A percentile compares a stretch with the other conserved stretches of the same genome.
phyloP scores from a whole-genome alignment of 2,329 filamentous ascomycete species.

The Pseudogymnoascus sp. region DNA sequence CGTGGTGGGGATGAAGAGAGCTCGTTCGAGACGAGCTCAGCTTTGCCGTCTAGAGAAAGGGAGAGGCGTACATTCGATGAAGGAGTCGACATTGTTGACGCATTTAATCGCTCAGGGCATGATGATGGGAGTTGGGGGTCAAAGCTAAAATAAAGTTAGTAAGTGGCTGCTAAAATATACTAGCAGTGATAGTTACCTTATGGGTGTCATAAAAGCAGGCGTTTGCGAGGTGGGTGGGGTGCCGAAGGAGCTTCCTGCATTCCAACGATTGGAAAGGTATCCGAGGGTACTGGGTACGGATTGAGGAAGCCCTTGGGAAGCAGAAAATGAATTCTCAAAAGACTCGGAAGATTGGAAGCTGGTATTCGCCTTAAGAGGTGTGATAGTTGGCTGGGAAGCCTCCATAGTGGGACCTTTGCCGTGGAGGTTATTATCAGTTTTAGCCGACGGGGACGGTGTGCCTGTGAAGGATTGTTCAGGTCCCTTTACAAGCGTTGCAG shows the following conservation, averaged over 20 bases:
- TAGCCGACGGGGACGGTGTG: background rate
- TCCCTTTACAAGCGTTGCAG: background rate
- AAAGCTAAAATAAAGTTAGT: slow-evolving; percentile 15
- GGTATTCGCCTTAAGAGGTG: background rate
- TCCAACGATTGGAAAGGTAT: slow-evolving; percentile 45
- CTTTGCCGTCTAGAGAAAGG: slow-evolving; percentile 80
- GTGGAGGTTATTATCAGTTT: background rate
- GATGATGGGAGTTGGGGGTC: slow-evolving; percentile 21
- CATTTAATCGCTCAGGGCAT: slow-evolving; percentile 23
- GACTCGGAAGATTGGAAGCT: background rate
- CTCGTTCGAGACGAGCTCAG: slow-evolving; percentile 67
- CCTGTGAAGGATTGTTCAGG: background rate
- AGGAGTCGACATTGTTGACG: slow-evolving; percentile 13
- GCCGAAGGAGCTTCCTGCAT: slow-evolving; percentile 41
- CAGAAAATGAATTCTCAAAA: background rate
- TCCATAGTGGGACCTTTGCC: background rate
- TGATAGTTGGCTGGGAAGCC: slow-evolving; percentile 3
- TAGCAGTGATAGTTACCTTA: slow-evolving; percentile 31
- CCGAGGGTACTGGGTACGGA: slow-evolving; percentile 27
- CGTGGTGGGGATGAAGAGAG: slow-evolving; percentile 62
- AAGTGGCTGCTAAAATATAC: slow-evolving; percentile 9
- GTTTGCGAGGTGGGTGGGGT: slow-evolving; percentile 35
- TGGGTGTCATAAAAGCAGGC: slow-evolving; percentile 30
- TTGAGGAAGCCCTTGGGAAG: slow-evolving; percentile 13
- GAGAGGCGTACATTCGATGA: slow-evolving; percentile 56